Conservation (phyloP, 2,329 filamentous ascomycete species). For the Myriangium duriaei region DNA sequence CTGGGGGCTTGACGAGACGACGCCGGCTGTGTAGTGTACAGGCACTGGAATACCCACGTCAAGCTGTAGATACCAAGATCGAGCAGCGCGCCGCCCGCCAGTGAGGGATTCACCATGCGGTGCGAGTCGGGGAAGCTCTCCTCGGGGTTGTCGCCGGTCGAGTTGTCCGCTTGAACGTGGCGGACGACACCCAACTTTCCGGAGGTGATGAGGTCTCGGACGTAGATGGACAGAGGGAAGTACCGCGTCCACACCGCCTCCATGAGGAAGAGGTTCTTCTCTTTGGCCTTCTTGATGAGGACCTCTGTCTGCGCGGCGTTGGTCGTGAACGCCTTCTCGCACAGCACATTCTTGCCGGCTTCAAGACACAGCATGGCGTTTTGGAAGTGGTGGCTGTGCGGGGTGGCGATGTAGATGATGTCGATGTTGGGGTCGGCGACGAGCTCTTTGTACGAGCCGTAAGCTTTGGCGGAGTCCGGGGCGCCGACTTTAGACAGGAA, state of each 20-base stretch:
- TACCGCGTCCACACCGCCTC: slow-evolving; percentile 77
- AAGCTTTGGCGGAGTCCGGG: slow-evolving; percentile 55
- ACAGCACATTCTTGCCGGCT: slow-evolving; percentile 77
- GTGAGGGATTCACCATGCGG: slow-evolving; percentile 71
- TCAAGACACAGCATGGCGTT: slow-evolving; percentile 75
- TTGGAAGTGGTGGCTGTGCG: slow-evolving; percentile 87
- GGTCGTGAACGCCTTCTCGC: slow-evolving; percentile 82
- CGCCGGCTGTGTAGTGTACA: slow-evolving; percentile 65
- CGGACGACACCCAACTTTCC: slow-evolving; percentile 44
- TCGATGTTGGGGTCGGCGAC: slow-evolving; percentile 68
- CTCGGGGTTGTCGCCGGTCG: slow-evolving; percentile 46
- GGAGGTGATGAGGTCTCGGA: slow-evolving; percentile 51
- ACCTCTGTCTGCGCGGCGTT: slow-evolving; percentile 64
- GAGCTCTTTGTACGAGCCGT: slow-evolving; percentile 72
- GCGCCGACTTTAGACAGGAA: slow-evolving; percentile 63
- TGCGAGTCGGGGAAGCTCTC: slow-evolving; percentile 48
- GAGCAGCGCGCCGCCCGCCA: slow-evolving; percentile 71
- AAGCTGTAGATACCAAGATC: slow-evolving; percentile 82
- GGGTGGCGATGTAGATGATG: slow-evolving; percentile 80
- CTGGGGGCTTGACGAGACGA: slow-evolving; percentile 52
- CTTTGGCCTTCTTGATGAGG: slow-evolving; percentile 57
- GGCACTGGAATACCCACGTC: slow-evolving; percentile 81
- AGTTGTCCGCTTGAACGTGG: slow-evolving; percentile 46
- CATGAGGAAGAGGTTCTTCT: slow-evolving; percentile 64
- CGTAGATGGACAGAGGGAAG: slow-evolving; percentile 69